Evolutionary conservation across 345 rosid species (phyloP), one percentile per base, ranked within the genome.

Genomic region (Eutrema japonicum): DNA sequence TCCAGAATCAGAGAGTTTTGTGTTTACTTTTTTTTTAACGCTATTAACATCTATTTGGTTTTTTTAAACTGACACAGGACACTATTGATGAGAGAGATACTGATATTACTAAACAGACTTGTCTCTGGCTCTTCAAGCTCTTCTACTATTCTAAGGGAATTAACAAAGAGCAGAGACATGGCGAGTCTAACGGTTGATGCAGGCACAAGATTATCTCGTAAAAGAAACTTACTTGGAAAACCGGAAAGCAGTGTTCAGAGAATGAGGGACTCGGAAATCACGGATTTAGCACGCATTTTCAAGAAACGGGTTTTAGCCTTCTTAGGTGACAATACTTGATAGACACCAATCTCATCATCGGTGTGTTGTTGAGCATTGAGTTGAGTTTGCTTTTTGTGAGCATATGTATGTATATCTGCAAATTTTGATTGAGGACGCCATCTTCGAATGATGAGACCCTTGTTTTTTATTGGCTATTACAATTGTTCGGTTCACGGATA

Each of bases 101-200:
- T 92, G 71, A 95, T 92, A 79, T 64, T 92, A 76, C 92, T 92
- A 6, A 90, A 95, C 66, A 79, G 99, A 68, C 90, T 88, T 2
- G 92, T 84, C 32, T 90, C 97, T 43, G 84, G 81, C 55, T 80
- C 88, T 3, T 73, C 67, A 14, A 85, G 84, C 73, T 88, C 96
- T 38, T 75, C 86, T 18, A 79, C 83, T 0, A 76, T 83, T 6
- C 78, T 95, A 76, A 80, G 79, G 65, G 77, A 63, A 35, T 64
- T 95, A 70, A 90, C 96, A 29, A 83, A 77, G 51, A 85, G 83
- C 80, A 81, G 98, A 77, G 92, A 88, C 78, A 86, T 86, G 89
- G 97, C 85, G 37, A 83, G 88, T 74, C 74, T 92, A 84, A 88
- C 92, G 13, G 57, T 92, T 46, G 92, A 88, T 57, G 79, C 88